These are phyloP conservation scores for Calocybe indica DNA, from an alignment of 768 basidiomycete genomes.

Conservation along the genomic window DNA sequence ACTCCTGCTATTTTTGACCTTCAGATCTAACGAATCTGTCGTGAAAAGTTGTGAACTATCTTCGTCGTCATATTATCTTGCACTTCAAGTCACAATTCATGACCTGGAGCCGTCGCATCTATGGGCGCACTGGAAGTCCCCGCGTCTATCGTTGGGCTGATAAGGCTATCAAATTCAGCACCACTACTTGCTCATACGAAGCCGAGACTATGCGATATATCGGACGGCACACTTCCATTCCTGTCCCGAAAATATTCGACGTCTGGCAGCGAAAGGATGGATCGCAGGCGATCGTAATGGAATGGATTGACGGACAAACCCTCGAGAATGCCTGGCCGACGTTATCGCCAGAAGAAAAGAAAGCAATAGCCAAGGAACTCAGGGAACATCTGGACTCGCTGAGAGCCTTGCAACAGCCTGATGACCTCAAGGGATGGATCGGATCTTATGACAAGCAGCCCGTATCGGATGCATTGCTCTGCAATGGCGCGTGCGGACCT, in stretches of 20 bases:
- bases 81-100: neutral
- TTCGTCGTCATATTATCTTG: neutral
- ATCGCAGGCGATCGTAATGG: neutral
- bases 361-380: neutral
- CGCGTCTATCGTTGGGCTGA: neutral
- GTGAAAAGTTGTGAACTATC: too few species aligned
- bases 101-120: conserved; percentile 2
- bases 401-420: neutral
- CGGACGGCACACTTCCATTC: neutral
- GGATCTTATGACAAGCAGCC: conserved; percentile 1
- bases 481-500: conserved; percentile 1
- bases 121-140: neutral
- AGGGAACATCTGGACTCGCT: neutral
- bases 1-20: too few species aligned
- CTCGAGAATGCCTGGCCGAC: neutral
- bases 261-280: neutral
- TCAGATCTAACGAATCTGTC: too few species aligned
- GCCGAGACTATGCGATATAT: conserved; percentile 3
- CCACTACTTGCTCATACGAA: neutral
- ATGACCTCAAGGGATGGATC: neutral
- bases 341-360: neutral
- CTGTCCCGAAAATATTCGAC: conserved; percentile 3
- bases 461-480: conserved; percentile 2
- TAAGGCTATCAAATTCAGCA: neutral
- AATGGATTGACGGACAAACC: conserved; percentile 1